Conservation (phyloP, 2,329 filamentous ascomycete species). For the Didymella pomorum region DNA sequence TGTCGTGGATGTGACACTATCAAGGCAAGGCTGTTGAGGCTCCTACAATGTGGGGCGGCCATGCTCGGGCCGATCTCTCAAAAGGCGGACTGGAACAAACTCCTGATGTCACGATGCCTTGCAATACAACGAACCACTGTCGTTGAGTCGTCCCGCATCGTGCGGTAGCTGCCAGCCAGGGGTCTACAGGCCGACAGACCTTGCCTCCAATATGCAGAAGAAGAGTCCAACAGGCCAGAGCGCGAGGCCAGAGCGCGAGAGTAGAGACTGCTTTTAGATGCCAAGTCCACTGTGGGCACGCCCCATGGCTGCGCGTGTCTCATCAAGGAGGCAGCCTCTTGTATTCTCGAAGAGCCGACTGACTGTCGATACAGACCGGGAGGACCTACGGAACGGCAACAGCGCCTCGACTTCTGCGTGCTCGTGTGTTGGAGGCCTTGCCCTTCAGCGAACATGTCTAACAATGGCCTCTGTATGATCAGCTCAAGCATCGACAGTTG, state of each 20-base stretch:
- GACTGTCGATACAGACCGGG: neutral
- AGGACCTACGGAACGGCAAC: neutral
- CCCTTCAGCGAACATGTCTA: neutral
- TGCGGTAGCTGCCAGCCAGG: too few species aligned
- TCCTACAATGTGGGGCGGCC: neutral
- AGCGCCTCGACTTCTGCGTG: neutral
- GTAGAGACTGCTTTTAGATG: neutral
- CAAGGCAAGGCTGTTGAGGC: neutral
- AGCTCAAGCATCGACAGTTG: neutral
- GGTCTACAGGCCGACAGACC: neutral
- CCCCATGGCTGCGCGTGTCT: neutral
- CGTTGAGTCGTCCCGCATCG: too few species aligned
- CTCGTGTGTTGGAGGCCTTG: neutral
- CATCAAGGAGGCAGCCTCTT: neutral
- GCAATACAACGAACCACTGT: neutral
- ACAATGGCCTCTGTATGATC: neutral
- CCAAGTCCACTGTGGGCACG: neutral
- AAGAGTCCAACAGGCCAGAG: too few species aligned
- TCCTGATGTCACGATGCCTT: neutral
- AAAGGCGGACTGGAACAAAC: neutral
- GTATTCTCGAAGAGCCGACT: neutral
- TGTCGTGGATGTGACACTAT: constrained; percentile 1
- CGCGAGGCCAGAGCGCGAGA: neutral
- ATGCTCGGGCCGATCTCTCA: neutral
- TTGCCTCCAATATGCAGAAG: neutral